These are phyloP conservation scores for Paramyrothecium roridum DNA, from an alignment of 2,329 filamentous ascomycete species.

Conservation along the genomic window DNA sequence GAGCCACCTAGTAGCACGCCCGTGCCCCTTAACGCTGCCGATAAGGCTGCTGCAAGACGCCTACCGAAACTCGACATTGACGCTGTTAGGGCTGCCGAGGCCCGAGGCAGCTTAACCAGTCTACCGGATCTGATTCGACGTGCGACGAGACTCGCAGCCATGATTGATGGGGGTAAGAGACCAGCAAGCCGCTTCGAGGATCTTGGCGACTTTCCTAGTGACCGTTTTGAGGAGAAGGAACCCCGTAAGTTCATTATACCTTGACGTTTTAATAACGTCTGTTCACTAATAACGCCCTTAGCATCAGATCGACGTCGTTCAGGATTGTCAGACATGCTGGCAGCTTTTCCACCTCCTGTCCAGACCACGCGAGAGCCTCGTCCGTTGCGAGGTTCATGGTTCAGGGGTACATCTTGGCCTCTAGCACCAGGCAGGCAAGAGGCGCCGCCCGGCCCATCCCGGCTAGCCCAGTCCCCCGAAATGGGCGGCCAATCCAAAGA, in stretches of 20 bases:
- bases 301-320: slow-evolving; percentile 45
- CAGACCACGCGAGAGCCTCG: slow-evolving; percentile 30
- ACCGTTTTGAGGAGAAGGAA: slow-evolving; percentile 1
- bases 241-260: slow-evolving; percentile 8
- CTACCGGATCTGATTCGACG: slow-evolving; percentile 86
- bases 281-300: slow-evolving; percentile 6
- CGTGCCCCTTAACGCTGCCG: slow-evolving; percentile 31
- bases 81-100: slow-evolving; percentile 75
- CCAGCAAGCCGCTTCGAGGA: slow-evolving; percentile 58
- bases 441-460: background rate
- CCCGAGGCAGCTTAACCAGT: slow-evolving; percentile 86
- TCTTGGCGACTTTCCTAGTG: slow-evolving; percentile 46
- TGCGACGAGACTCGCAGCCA: slow-evolving; percentile 80
- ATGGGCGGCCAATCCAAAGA: slow-evolving; percentile 13
- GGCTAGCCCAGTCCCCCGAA: background rate
- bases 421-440: slow-evolving; percentile 28
- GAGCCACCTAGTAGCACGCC: slow-evolving; percentile 23
- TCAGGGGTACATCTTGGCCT: slow-evolving; percentile 46
- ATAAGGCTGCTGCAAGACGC: slow-evolving; percentile 53
- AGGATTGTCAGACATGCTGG: slow-evolving; percentile 62
- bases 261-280: no score
- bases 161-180: slow-evolving; percentile 77
- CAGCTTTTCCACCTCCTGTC: slow-evolving; percentile 61
- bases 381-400: slow-evolving; percentile 41
- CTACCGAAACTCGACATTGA: slow-evolving; percentile 80